Base-by-base conservation (phyloP, 345 rosid species). In the Boechera divaricarpa region DNA sequence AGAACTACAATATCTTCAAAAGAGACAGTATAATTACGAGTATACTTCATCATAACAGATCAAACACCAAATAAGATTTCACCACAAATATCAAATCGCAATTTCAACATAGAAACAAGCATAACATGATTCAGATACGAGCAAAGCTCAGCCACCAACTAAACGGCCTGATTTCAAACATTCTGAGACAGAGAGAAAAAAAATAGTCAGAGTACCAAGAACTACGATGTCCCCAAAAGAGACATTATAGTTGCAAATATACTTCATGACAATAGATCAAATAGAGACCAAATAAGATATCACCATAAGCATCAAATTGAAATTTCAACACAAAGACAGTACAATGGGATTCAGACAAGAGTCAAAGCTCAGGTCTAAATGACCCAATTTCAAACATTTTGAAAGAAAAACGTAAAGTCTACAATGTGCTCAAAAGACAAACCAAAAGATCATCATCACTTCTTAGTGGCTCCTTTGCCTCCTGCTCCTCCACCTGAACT, bases 391-490 rank as follows among this genome's bases (percentile, higher is more conserved):
- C 26, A 67, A 53, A 67, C 70, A 66, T 24, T 63, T 10, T 63
- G 26, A 42, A 24, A 63, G 35, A 28, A 3, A 28, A 59, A 31
- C 21, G 5, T 32, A 38, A 48, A 63, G 74, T 67, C 75, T 63
- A 54, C 16, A 77, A 63, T 33, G 1, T 18, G 3, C 4, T 0
- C 24, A 26, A 44, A 6, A 36, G 56, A 49, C 41, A 65, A 59
- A 72, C 39, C 63, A 57, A 36, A 62, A 0, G 10, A 38, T 45
- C 13, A 63, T 18, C 12, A 16, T 65, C 76, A 76, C 76, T 86
- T 82, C 78, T 86, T 86, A 38, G 62, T 74, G 52, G 67, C 16
- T 71, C 69, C 78, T 74, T 78, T 85, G 72, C 78, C 72, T 72
- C 79, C 84, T 0, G 74, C 77, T 48, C 68, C 83, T 33, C 72